Percentiles rank a stretch among this genome's conserved stretches.
Evolutionary conservation across 306 rosid genomes (phyloP).

Genomic region (Alnus glutinosa): DNA sequence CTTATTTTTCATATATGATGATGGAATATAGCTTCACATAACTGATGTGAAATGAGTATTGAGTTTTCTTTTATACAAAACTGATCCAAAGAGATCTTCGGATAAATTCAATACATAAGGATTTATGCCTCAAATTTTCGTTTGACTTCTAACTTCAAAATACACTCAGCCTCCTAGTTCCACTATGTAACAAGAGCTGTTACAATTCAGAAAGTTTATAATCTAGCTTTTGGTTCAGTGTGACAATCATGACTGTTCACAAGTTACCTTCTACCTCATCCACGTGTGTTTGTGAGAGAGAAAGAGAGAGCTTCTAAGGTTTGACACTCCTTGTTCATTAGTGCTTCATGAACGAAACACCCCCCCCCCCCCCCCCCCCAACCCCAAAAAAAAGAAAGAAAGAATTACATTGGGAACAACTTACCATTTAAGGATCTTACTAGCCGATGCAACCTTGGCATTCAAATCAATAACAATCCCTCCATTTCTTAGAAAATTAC

Average conservation of each 20-base stretch:
- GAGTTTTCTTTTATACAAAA: not conserved
- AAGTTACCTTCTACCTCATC: not conserved
- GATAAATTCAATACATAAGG: not conserved
- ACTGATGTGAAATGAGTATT: not conserved
- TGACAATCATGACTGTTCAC: not conserved
- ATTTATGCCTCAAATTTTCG: not conserved
- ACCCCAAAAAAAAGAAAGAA: not conserved
- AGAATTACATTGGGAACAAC: constrained; percentile 23
- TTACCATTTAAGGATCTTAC: constrained; percentile 82
- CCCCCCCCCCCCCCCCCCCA: not conserved
- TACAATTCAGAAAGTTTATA: not conserved
- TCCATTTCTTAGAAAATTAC: constrained; percentile 63
- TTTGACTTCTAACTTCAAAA: too few relatives aligned
- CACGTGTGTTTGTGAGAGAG: not conserved
- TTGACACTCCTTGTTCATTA: not conserved
- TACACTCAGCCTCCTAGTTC: too few relatives aligned
- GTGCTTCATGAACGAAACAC: not conserved
- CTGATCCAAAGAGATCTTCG: not conserved
- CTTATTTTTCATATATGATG: not conserved
- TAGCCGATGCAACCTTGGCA: constrained; percentile 52
- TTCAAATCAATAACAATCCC: constrained; percentile 58
- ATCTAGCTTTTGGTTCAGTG: not conserved
- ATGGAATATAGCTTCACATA: not conserved
- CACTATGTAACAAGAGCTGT: not conserved
- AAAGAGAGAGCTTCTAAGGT: not conserved